phyloP scores from a whole-genome alignment of 106 monocot species.

The Dendrobium catenatum region DNA sequence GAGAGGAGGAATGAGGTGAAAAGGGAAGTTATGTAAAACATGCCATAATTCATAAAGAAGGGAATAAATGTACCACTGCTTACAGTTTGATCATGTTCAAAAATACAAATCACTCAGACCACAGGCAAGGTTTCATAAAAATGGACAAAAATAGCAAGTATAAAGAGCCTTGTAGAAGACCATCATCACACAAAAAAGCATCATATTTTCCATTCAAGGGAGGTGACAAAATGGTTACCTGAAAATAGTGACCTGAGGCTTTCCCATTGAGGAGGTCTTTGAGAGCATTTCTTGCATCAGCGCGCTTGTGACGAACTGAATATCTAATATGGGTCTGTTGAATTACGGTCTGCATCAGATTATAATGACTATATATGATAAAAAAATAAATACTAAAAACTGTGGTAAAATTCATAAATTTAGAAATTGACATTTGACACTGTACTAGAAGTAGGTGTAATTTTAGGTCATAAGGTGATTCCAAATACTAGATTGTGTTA shows the following conservation, averaged over 20 bases:
- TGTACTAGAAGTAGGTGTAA: not conserved
- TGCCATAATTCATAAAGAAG: not conserved
- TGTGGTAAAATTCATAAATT: not conserved
- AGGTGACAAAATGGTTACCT: constrained; percentile 18
- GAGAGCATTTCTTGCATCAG: constrained; percentile 61
- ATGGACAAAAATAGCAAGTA: not conserved
- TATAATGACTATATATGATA: not conserved
- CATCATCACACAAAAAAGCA: not conserved
- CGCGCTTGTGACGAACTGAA: constrained; percentile 56
- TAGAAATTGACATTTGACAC: not conserved
- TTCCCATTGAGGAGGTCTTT: constrained; percentile 55
- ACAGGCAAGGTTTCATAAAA: not conserved
- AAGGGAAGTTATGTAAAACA: not conserved
- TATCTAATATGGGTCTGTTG: constrained; percentile 49
- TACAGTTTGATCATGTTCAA: not conserved
- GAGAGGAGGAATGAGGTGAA: not conserved
- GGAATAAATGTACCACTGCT: not conserved
- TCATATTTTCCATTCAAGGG: not conserved
- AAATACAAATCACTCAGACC: not conserved
- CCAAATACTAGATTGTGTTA: not conserved
- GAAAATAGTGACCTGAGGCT: constrained; percentile 15
- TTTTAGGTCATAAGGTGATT: not conserved
- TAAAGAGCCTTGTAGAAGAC: not conserved
- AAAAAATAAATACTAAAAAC: not conserved
- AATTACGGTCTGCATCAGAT: constrained; percentile 1